Evolutionary conservation across 2,329 filamentous ascomycete genomes (phyloP).

Genomic region (Trichoderma sp.): DNA sequence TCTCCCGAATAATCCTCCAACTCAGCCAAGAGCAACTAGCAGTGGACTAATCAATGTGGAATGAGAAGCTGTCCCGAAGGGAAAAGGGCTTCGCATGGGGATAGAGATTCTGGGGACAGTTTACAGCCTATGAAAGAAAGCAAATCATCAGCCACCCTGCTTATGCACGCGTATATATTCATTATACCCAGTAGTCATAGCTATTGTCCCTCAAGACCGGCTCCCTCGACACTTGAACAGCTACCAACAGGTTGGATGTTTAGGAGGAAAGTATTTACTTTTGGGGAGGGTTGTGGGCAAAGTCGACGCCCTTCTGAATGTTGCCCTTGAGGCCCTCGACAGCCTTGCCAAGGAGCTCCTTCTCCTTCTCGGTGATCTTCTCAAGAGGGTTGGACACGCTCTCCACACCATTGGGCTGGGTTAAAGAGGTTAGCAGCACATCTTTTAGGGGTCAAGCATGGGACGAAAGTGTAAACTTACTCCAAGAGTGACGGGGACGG

Average conservation of each 20-base stretch:
- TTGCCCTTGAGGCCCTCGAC: constrained; percentile 83
- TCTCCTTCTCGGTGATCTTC: constrained; percentile 79
- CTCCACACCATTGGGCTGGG: constrained; percentile 75
- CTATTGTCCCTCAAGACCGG: constrained; percentile 31
- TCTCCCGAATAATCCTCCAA: neutral
- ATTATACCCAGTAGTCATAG: constrained; percentile 37
- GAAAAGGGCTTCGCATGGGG: neutral
- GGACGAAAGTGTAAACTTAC: constrained; percentile 55
- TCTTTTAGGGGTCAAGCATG: neutral
- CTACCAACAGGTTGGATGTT: constrained; percentile 26
- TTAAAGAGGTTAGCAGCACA: too few relatives aligned
- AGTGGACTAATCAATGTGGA: neutral
- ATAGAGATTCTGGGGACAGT: constrained; percentile 20
- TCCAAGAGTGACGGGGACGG: constrained; percentile 90
- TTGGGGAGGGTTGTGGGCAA: constrained; percentile 82
- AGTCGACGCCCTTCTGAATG: constrained; percentile 90
- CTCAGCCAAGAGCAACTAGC: neutral
- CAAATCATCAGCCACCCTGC: constrained; percentile 37
- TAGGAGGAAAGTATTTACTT: constrained; percentile 60
- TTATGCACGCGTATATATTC: constrained; percentile 35
- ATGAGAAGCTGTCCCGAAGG: neutral
- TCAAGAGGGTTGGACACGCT: constrained; percentile 79
- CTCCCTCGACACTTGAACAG: constrained; percentile 29
- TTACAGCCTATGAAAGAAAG: constrained; percentile 38
- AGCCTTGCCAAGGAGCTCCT: constrained; percentile 75